Evolutionary conservation across 2,329 filamentous ascomycete genomes (phyloP).

Genomic region (Stagonosporopsis cucurbitacearum): DNA sequence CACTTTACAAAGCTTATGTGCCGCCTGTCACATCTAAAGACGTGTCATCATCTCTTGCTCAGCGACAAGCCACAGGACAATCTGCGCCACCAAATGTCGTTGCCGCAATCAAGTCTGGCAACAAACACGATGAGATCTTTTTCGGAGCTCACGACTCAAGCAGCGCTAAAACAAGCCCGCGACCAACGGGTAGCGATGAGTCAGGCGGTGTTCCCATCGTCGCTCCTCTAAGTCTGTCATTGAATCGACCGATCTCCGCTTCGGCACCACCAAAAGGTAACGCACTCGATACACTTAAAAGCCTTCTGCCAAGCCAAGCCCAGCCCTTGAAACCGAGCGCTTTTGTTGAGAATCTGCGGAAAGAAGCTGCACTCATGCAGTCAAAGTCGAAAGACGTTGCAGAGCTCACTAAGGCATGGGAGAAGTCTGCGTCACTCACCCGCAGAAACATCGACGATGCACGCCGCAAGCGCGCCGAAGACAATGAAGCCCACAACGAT

Average conservation of each 20-base stretch:
- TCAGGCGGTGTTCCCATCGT: constrained; percentile 33
- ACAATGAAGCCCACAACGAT: constrained; percentile 61
- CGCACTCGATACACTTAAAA: constrained; percentile 25
- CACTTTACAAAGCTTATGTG: constrained; percentile 45
- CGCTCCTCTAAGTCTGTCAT: constrained; percentile 32
- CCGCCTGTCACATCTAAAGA: constrained; percentile 26
- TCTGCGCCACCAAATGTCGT: constrained; percentile 16
- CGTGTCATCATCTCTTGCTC: constrained; percentile 21
- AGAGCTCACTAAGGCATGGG: constrained; percentile 51
- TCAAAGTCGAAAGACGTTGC: constrained; percentile 29
- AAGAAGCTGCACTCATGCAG: constrained; percentile 22
- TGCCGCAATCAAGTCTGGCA: constrained; percentile 17
- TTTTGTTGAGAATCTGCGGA: constrained; percentile 32
- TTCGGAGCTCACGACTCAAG: constrained; percentile 32
- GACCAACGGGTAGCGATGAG: constrained; percentile 25
- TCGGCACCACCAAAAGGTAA: constrained; percentile 22
- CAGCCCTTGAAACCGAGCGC: constrained; percentile 19
- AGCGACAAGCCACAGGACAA: constrained; percentile 36
- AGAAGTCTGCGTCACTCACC: constrained; percentile 52
- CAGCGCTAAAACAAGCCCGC: constrained; percentile 20
- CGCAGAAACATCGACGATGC: constrained; percentile 57
- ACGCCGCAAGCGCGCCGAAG: constrained; percentile 58
- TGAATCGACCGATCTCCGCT: constrained; percentile 24
- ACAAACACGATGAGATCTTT: constrained; percentile 46
- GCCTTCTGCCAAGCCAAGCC: constrained; percentile 31